Evolutionary conservation across 257 asterid genomes (phyloP).

Genomic region (Gentiana straminea): DNA sequence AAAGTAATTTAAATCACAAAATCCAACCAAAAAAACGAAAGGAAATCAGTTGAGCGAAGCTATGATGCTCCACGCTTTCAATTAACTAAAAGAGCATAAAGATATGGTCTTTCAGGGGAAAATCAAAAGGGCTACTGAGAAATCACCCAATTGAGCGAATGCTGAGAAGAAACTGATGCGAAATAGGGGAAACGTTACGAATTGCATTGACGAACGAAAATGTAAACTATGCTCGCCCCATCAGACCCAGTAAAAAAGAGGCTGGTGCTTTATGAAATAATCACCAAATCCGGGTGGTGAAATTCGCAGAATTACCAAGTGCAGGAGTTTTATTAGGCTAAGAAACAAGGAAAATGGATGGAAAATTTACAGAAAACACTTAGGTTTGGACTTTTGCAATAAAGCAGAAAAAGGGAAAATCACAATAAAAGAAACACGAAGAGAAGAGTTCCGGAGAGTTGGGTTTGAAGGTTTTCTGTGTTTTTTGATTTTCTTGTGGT

Average conservation of each 20-base stretch:
- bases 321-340: background rate
- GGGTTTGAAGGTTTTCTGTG: background rate
- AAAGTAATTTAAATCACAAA: constrained; percentile 5
- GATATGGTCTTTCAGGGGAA: constrained; percentile 12
- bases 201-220: constrained; percentile 13
- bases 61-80: constrained; percentile 17
- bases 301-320: constrained; percentile 2
- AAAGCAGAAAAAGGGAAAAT: background rate
- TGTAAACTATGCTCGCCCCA: background rate
- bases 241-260: constrained; percentile 1
- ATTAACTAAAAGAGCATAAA: constrained; percentile 9
- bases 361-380: background rate
- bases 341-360: background rate
- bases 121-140: constrained; percentile 20
- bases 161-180: constrained; percentile 9
- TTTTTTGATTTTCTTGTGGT: background rate
- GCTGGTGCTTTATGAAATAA: background rate
- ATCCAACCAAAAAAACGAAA: constrained; percentile 5
- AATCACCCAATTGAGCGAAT: constrained; percentile 28
- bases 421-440: background rate
- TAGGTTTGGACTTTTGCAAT: background rate
- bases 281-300: constrained; percentile 7
- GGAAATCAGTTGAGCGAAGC: constrained; percentile 1
- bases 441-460: constrained; percentile 6
- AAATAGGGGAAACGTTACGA: constrained; percentile 2